phyloP scores from a whole-genome alignment of 805 yeast species.

The Phaffomyces thermotolerans region DNA sequence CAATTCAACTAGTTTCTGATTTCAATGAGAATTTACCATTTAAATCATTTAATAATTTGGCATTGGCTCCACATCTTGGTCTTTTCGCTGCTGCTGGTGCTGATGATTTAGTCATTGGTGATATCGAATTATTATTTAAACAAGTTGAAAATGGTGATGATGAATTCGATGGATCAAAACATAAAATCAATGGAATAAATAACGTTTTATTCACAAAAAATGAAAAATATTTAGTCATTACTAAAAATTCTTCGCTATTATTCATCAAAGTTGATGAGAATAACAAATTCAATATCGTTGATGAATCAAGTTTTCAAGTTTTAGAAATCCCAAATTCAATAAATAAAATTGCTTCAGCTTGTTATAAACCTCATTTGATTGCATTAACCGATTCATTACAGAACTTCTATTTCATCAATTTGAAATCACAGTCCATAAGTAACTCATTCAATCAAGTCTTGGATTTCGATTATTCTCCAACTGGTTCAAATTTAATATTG shows the following conservation, averaged over 20 bases:
- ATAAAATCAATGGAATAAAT: constrained; percentile 20
- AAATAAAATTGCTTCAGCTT: constrained; percentile 19
- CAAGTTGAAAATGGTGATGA: constrained; percentile 17
- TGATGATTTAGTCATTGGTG: constrained; percentile 29
- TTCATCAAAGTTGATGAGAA: not conserved
- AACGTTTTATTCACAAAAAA: constrained; percentile 26
- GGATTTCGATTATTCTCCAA: constrained; percentile 20
- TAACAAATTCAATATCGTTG: not conserved
- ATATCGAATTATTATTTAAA: constrained; percentile 27
- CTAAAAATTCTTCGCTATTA: constrained; percentile 5
- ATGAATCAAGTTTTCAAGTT: constrained; percentile 8
- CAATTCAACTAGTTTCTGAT: constrained; percentile 27
- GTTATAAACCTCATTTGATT: constrained; percentile 11
- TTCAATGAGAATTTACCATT: constrained; percentile 31
- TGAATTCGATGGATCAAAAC: constrained; percentile 6
- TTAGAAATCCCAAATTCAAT: constrained; percentile 10
- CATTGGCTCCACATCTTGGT: constrained; percentile 27
- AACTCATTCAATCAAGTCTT: constrained; percentile 15
- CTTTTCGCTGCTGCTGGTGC: constrained; percentile 35
- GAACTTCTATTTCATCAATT: constrained; percentile 13
- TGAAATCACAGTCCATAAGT: not conserved
- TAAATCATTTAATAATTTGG: constrained; percentile 29
- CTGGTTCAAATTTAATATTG: constrained; percentile 16
- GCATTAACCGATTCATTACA: constrained; percentile 14
- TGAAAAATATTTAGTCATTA: constrained; percentile 25